Evolutionary conservation across 768 basidiomycete genomes (phyloP).

Genomic region (Lentinula aciculospora): DNA sequence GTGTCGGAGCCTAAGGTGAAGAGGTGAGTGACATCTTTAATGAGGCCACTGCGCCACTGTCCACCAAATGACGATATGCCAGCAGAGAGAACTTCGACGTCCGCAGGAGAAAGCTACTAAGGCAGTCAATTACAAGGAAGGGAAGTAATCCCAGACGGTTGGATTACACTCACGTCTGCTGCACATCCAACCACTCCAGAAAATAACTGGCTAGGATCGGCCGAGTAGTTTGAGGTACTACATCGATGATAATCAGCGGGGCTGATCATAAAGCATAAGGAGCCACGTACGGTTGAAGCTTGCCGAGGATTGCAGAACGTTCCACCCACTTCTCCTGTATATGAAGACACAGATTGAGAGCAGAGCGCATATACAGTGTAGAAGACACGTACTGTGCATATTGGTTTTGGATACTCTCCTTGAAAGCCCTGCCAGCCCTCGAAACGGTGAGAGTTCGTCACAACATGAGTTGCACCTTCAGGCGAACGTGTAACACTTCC

Average conservation of each 20-base stretch:
- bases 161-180: conserved; percentile 46
- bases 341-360: conserved; percentile 1
- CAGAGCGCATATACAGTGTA: background rate
- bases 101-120: conserved; percentile 49
- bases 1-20: conserved; percentile 53
- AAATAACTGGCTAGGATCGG: conserved; percentile 75
- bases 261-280: background rate
- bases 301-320: conserved; percentile 51
- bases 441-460: conserved; percentile 51
- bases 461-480: conserved; percentile 43
- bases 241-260: background rate
- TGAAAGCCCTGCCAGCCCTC: conserved; percentile 47
- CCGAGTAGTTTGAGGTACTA: conserved; percentile 62
- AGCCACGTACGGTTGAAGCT: conserved; percentile 46
- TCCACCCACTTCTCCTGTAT: conserved; percentile 65
- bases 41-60: conserved; percentile 71
- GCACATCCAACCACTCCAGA: conserved; percentile 77
- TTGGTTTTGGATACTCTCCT: conserved; percentile 17
- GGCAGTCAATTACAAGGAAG: background rate
- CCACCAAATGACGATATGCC: conserved; percentile 77
- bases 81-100: conserved; percentile 68
- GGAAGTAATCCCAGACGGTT: background rate
- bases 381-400: conserved; percentile 31
- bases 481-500: conserved; percentile 28
- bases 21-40: conserved; percentile 84